Evolutionary conservation across 169 alveolate species (phyloP).

Genomic region (Cryptosporidium sp.): DNA sequence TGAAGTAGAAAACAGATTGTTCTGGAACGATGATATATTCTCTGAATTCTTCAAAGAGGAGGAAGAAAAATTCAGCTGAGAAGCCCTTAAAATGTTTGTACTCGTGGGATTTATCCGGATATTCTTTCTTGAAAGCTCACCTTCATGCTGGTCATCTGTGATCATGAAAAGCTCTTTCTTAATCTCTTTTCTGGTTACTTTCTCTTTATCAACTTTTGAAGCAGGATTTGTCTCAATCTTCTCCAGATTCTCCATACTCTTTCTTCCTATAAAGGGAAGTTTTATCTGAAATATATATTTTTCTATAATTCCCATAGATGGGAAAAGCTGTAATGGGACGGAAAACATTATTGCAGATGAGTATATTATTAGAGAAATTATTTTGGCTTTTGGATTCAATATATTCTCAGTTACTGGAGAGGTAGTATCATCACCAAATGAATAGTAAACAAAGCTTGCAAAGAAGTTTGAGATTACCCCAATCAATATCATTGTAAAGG

Average conservation of each 20-base stretch:
- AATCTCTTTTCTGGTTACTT: neutral
- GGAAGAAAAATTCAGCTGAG: neutral
- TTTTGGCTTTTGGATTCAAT: constrained; percentile 42
- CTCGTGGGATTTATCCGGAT: neutral
- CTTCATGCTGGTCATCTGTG: neutral
- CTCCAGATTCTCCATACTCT: neutral
- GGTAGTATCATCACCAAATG: constrained; percentile 71
- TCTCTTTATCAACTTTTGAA: neutral
- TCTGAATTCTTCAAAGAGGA: constrained; percentile 2
- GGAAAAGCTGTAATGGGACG: constrained; percentile 61
- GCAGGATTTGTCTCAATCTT: neutral
- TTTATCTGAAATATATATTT: constrained; percentile 24
- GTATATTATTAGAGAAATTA: constrained; percentile 26
- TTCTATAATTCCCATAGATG: constrained; percentile 55
- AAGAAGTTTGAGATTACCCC: constrained; percentile 58
- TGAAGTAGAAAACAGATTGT: constrained; percentile 5
- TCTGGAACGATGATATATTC: neutral
- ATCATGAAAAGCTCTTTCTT: neutral
- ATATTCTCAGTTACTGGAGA: constrained; percentile 73
- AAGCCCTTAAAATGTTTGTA: neutral
- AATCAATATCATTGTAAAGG: constrained; percentile 52
- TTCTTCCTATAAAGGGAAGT: neutral
- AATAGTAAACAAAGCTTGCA: constrained; percentile 61
- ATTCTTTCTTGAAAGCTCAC: neutral
- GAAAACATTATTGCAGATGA: constrained; percentile 65